Base-by-base conservation (phyloP, 108 stramenopile genomes). In the Mediolabrus comicus region DNA sequence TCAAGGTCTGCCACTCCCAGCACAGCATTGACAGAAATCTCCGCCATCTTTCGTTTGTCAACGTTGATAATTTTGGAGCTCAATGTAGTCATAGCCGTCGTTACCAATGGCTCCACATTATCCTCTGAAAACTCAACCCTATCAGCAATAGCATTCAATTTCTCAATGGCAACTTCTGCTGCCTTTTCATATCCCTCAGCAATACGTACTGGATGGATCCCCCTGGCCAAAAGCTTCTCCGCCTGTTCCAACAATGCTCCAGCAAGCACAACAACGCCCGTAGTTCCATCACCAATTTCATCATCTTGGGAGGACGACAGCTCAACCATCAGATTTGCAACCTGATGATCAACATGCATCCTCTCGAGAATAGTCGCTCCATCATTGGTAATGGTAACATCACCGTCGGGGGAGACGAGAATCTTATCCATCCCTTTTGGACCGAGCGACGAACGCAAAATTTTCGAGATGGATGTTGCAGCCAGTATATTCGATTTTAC, bases 391-490 rank as follows among this genome's bases (percentile, higher is more conserved):
- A 99, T 98, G 69, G 99, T 98, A 31, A 99, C 97, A 62, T 99
- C 99, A 7, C 98, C 98, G 72, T 98, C 98, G 24, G 94, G 92
- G 54, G 85, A 90, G 34, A 99, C 97, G 56, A 99, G 80, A 87
- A 99, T 97, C 84, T 99, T 99, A 82, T 99, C 99, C 97, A 99
- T 97, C 24, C 99, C 97, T 62, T 97, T 97, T 55, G 99, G 99
- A 7, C 99, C 99, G 29, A 99, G 82, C 6, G 97, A 98, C 9
- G 97, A 97, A 17, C 98, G 91, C 33, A 99, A 86, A 56, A 98
- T 83, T 63, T 84, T 84, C 31, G 96, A 91, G 63, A 99, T 97
- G 61, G 89, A 84, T 24, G 96, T 87, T n/a, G 98, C 97, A 5
- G 99, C 99, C 52, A 98, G 63, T 67, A 98, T 98, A 74, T 99